Evolutionary conservation across 1,284 basidiomycete species (phyloP).

Genomic region (Apiotrichum brassicae): DNA sequence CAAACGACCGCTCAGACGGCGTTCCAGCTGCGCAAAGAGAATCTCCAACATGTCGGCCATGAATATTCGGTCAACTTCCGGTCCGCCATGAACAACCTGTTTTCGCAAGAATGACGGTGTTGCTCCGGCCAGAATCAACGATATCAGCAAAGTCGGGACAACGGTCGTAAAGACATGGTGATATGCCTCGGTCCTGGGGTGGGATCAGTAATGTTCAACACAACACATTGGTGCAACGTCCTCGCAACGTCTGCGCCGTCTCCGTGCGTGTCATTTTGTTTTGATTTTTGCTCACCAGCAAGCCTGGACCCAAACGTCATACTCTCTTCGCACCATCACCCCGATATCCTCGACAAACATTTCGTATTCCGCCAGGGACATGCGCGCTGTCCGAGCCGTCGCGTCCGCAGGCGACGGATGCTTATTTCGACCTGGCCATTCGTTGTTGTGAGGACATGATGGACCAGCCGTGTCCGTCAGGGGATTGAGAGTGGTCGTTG

Average conservation of each 20-base stretch:
- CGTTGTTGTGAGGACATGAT: constrained; percentile 21
- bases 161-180: constrained; percentile 45
- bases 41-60: constrained; percentile 42
- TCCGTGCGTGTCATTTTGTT: neutral
- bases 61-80: constrained; percentile 38
- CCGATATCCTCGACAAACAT: constrained; percentile 40
- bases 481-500: constrained; percentile 1
- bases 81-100: constrained; percentile 46
- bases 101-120: constrained; percentile 40
- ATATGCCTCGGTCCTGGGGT: constrained; percentile 44
- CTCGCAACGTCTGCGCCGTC: too few relatives aligned
- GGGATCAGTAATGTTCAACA: neutral
- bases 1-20: constrained; percentile 29
- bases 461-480: constrained; percentile 2
- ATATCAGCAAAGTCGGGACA: constrained; percentile 43
- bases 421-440: constrained; percentile 30
- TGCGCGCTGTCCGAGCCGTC: constrained; percentile 20
- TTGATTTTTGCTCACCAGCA: constrained; percentile 40
- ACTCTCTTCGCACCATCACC: constrained; percentile 41
- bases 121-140: constrained; percentile 41
- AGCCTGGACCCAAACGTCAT: constrained; percentile 46
- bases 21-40: constrained; percentile 41
- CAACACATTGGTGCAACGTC: too few relatives aligned
- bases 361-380: constrained; percentile 39
- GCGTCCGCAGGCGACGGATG: constrained; percentile 18